Evolutionary conservation across 2,329 filamentous ascomycete genomes (phyloP), one percentile per base, ranked within the genome.

Genomic region (Plenodomus tracheiphilus): DNA sequence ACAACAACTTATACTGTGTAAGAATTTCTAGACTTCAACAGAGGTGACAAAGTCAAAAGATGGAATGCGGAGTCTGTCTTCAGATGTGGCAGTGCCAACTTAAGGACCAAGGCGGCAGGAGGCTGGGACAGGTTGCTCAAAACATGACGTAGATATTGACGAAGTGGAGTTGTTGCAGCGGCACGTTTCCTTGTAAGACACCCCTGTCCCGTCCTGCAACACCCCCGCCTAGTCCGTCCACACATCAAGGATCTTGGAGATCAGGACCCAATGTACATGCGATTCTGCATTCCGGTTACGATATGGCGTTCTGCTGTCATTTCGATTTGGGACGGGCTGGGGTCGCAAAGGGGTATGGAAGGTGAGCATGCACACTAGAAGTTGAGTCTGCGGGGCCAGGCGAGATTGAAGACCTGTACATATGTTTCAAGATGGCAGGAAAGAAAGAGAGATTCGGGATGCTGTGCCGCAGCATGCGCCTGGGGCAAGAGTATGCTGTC

Each of bases 111-210:
- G 53, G 54, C 40, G 50, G 51, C 35, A 53, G 55, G 59, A 62
- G 59, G 56, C 60, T 65, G 64, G 64, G 56, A 50, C 40, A 25
- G 43, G 47, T 46, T 45, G 53, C 52, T 54, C 36, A 15, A 32
- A 37, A 37, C 6, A 66, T 69, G 65, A 69, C 65, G 64, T 69
- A 51, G 56, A 64, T 58, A 59, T 66, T 62, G 61, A 61, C 53
- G 54, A 53, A 46, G 48, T 55, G 56, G 47, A 49, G 47, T 51
- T 51, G 53, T 46, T 40, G 39, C 44, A 51, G 43, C 54, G 52
- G 54, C 59, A 57, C 54, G 54, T 51, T 59, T 55, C 57, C 58
- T 59, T 54, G 43, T 53, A 49, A 54, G 52, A 56, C 36, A 54
- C 53, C 62, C 63, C 64, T 58, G 64, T 63, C 59, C 61, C 54